Evolutionary conservation across 1,139 yeast genomes (phyloP), one percentile per base, ranked within the genome.

Genomic region (Lodderomyces parapsilosis): DNA sequence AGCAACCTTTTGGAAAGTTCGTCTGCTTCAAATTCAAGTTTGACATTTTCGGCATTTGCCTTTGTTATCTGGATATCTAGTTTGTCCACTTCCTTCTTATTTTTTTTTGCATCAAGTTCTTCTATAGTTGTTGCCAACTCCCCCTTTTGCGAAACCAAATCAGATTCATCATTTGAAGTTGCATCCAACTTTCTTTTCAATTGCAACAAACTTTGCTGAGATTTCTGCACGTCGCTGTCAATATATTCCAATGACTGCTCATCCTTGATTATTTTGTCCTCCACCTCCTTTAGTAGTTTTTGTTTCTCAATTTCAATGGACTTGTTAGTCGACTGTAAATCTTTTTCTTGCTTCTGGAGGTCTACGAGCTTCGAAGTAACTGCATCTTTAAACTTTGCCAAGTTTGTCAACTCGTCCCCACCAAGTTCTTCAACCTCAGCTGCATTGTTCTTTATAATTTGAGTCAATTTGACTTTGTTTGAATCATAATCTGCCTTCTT

Each of bases 11-110:
- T 71, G 44, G 78, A 76, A 18, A 82, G 52, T 0, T 69, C 70
- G 10, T 86, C 94, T 17, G 80, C 55, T 20, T 79, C 78, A 23
- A 57, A 61, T 50, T 85, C 94, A 11, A 80, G 45, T 7, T 60
- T 53, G 1, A 63, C 44, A 6, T 84, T 61, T 33, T 63, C 59
- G 1, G 59, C 53, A 41, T 75, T 76, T 9, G 74, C 67, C 0
- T 53, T 49, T 7, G 65, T 62, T 1, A 83, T 68, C n/a, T 70
- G 64, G 5, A 53, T 47, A 3, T 63, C 68, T 2, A 77, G 49
- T 0, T 50, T 48, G 1, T 62, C 61, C 2, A 71, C 43, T 10
- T 63, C 63, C 30, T 62, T 65, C 1, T 60, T 52, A 0, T 53
- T 46, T 41, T 62, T 68, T 30, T 65, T 45, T 0, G 51, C 50